A percentile compares a stretch with the other conserved stretches of the same genome.
Conservation (phyloP, 2,329 filamentous ascomycete genomes). For the Lachnellula suecica region DNA sequence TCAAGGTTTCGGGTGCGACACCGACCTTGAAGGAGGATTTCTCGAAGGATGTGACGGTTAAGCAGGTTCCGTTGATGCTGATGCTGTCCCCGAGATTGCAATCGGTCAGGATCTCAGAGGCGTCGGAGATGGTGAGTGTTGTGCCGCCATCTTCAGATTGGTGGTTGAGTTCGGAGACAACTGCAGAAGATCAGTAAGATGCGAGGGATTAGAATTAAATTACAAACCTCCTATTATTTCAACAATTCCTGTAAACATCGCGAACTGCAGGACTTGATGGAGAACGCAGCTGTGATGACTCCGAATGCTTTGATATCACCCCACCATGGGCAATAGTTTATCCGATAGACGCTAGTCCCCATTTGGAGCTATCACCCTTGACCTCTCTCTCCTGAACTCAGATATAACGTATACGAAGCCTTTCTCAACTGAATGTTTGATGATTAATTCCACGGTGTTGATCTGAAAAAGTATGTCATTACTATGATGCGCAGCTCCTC, state of each 20-base stretch:
- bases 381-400: too few relatives aligned
- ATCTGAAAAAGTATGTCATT: too few relatives aligned
- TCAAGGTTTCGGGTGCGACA: slow-evolving; percentile 91
- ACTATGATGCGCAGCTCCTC: too few relatives aligned
- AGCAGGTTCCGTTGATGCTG: slow-evolving; percentile 90
- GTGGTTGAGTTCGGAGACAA: slow-evolving; percentile 76
- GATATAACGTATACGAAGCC: too few relatives aligned
- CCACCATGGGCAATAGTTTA: not conserved
- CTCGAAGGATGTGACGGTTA: slow-evolving; percentile 80
- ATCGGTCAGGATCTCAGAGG: slow-evolving; percentile 72
- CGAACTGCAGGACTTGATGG: not conserved
- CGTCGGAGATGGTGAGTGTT: slow-evolving; percentile 79
- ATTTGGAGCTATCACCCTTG: not conserved
- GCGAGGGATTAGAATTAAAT: not conserved
- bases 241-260: slow-evolving; percentile 95
- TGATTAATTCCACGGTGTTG: too few relatives aligned
- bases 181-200: slow-evolving; percentile 45
- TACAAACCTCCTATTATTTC: slow-evolving; percentile 85
- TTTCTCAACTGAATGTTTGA: too few relatives aligned
- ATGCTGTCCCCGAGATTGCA: slow-evolving; percentile 91
- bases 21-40: slow-evolving; percentile 77
- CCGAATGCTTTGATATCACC: not conserved
- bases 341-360: not conserved
- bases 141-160: slow-evolving; percentile 85
- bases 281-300: not conserved